Evolutionary conservation across 2,329 filamentous ascomycete species (phyloP).

Genomic region (Penicillium fuscoglaucum): DNA sequence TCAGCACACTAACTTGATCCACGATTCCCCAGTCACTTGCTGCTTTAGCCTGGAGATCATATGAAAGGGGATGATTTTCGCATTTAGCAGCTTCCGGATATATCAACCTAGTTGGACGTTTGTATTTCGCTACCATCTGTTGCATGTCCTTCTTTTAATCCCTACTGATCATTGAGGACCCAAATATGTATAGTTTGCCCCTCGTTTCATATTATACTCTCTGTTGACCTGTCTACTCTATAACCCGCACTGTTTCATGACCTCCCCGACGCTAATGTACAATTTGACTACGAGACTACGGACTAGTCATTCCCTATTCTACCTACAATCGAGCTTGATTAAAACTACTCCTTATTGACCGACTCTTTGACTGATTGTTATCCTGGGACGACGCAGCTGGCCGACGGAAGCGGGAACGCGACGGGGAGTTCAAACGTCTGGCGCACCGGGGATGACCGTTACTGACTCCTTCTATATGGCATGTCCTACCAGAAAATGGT

Average conservation of each 20-base stretch:
- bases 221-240: not conserved
- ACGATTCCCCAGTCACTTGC: not conserved
- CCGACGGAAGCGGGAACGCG: slow-evolving; percentile 29
- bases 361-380: slow-evolving; percentile 35
- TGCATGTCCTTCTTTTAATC: too few relatives aligned
- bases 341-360: slow-evolving; percentile 36
- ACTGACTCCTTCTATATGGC: not conserved
- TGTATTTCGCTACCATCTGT: too few relatives aligned
- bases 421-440: slow-evolving; percentile 17
- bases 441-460: slow-evolving; percentile 8
- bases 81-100: not conserved
- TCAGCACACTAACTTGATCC: not conserved
- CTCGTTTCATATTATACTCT: fast-evolving
- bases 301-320: slow-evolving; percentile 23
- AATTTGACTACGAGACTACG: slow-evolving; percentile 36
- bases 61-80: too few relatives aligned
- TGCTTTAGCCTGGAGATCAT: not conserved
- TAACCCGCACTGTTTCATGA: not conserved
- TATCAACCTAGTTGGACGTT: not conserved
- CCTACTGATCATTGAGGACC: too few relatives aligned
- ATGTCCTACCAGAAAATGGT: not conserved
- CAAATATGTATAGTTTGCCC: fast-evolving
- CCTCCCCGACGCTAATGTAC: slow-evolving; percentile 37
- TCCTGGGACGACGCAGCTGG: slow-evolving; percentile 23
- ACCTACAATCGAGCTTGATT: slow-evolving; percentile 1